Conservation (phyloP, 2,329 filamentous ascomycete species). For the Calonectria pseudoturangicola region DNA sequence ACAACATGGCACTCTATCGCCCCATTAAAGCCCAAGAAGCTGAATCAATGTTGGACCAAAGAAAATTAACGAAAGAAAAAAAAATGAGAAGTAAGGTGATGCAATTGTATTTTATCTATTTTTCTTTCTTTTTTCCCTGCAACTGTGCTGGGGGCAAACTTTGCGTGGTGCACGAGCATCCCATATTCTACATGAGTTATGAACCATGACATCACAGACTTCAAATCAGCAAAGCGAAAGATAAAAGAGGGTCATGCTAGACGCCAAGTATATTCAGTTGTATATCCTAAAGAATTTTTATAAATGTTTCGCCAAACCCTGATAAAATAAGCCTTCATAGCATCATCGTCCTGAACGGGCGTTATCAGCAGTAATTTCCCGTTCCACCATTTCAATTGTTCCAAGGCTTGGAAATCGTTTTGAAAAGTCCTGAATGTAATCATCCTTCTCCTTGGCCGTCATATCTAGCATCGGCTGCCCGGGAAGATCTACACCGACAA, state of each 20-base stretch:
- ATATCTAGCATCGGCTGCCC: slow-evolving; percentile 72
- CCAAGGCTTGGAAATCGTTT: slow-evolving; percentile 91
- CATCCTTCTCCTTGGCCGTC: slow-evolving; percentile 76
- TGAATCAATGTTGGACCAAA: no score
- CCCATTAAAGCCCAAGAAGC: no score
- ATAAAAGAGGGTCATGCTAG: slow-evolving; percentile 42
- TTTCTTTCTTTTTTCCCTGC: no score
- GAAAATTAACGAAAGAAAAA: no score
- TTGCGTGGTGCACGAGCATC: no score
- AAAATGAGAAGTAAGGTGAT: no score
- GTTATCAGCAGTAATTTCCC: slow-evolving; percentile 65
- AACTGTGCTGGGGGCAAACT: no score
- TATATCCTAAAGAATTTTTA: slow-evolving; percentile 42
- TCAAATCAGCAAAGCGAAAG: slow-evolving; percentile 23
- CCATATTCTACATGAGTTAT: slow-evolving; percentile 39
- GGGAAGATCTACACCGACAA: slow-evolving; percentile 68
- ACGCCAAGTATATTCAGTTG: slow-evolving; percentile 53
- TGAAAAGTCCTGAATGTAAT: slow-evolving; percentile 83
- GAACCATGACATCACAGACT: slow-evolving; percentile 23
- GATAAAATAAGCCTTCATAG: slow-evolving; percentile 29
- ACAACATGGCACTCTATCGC: no score
- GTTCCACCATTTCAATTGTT: slow-evolving; percentile 91
- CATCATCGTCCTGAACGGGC: slow-evolving; percentile 57
- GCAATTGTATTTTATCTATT: no score
- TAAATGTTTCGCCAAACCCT: slow-evolving; percentile 37